Percentiles rank a stretch among this genome's conserved stretches.
Evolutionary conservation across 768 basidiomycete genomes (phyloP).

Genomic region (Tylopilus subfusipes): DNA sequence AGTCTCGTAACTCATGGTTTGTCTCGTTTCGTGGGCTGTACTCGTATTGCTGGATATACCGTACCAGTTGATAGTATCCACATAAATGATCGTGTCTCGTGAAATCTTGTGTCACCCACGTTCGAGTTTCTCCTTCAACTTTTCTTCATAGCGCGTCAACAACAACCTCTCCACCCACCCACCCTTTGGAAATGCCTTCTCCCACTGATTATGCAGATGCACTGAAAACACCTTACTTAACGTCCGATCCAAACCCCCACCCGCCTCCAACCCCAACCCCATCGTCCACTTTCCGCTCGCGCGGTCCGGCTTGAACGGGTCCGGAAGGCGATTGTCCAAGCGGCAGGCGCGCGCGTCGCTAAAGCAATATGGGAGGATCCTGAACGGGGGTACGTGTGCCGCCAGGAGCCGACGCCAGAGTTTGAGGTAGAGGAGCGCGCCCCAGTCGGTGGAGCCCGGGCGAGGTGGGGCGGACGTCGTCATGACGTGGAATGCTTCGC

Average conservation of each 20-base stretch:
- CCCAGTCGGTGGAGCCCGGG: constrained; percentile 88
- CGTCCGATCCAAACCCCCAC: constrained; percentile 58
- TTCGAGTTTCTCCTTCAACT: constrained; percentile 16
- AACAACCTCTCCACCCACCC: constrained; percentile 90
- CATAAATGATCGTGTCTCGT: too few species aligned
- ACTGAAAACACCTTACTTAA: constrained; percentile 77
- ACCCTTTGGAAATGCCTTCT: constrained; percentile 72
- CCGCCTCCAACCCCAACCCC: constrained; percentile 57
- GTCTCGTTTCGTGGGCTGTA: background rate
- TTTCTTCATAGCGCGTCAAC: constrained; percentile 55
- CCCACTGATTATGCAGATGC: constrained; percentile 96
- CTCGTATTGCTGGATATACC: background rate
- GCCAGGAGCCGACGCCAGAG: constrained; percentile 83
- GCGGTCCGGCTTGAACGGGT: constrained; percentile 71
- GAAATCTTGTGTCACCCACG: too few species aligned
- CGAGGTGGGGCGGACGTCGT: constrained; percentile 66
- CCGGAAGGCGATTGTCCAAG: constrained; percentile 89
- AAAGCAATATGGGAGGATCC: constrained; percentile 93
- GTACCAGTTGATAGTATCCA: background rate
- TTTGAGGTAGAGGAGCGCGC: constrained; percentile 85
- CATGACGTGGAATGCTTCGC: constrained; percentile 95
- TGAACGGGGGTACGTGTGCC: constrained; percentile 74
- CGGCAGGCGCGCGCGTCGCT: constrained; percentile 88
- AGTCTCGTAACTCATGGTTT: background rate
- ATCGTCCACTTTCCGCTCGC: constrained; percentile 62